Conservation (phyloP, 2,329 filamentous ascomycete genomes). For the Huntiella abstrusa region DNA sequence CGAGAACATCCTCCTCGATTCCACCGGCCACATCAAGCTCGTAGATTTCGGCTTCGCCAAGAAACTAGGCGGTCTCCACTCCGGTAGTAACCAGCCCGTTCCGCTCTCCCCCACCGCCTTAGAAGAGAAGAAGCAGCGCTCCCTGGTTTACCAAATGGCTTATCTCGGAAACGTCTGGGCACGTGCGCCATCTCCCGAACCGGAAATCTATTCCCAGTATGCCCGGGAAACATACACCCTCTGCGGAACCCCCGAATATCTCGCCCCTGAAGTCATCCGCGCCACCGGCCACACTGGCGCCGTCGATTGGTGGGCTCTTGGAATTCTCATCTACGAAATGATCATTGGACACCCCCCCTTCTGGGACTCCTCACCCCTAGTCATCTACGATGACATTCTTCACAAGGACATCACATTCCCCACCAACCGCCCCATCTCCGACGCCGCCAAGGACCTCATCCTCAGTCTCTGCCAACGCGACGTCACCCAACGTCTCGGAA, state of each 20-base stretch:
- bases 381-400: conserved; percentile 73
- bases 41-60: conserved; percentile 80
- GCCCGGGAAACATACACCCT: conserved; percentile 60
- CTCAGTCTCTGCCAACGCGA: conserved; percentile 60
- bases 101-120: background rate
- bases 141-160: too few relatives aligned
- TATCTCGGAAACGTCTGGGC: too few relatives aligned
- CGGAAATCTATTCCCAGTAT: conserved; percentile 20
- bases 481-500: conserved; percentile 58
- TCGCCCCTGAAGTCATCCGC: conserved; percentile 68
- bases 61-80: conserved; percentile 34
- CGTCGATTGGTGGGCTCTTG: conserved; percentile 77
- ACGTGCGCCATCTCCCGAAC: background rate
- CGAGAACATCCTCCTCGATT: conserved; percentile 63
- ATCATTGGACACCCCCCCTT: conserved; percentile 71
- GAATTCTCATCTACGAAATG: conserved; percentile 71
- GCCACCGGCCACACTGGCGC: conserved; percentile 60
- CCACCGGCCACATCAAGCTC: conserved; percentile 60
- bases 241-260: conserved; percentile 68
- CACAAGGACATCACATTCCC: conserved; percentile 62
- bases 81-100: background rate
- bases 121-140: background rate
- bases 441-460: conserved; percentile 56
- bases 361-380: conserved; percentile 72
- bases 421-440: conserved; percentile 42